Percentiles rank a stretch among this genome's conserved stretches.
These are phyloP conservation scores for Sporothrix dimorphospora DNA, from an alignment of 2,329 filamentous ascomycete species.

Conservation along the genomic window DNA sequence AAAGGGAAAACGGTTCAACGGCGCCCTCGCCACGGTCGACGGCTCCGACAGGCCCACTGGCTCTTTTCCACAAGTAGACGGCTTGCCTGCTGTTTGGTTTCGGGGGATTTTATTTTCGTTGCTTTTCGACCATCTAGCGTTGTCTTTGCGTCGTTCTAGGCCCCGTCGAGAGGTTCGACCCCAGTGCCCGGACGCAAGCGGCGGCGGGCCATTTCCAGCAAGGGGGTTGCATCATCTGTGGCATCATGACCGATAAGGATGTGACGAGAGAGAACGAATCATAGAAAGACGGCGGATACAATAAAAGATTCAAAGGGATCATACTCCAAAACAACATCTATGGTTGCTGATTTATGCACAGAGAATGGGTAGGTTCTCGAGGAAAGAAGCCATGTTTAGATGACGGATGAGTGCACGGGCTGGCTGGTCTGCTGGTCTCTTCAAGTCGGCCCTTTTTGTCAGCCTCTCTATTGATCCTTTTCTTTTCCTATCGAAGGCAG, in stretches of 20 bases:
- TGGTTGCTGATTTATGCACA: neutral
- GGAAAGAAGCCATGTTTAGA: too few relatives aligned
- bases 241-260: conserved; percentile 13
- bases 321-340: too few relatives aligned
- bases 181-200: neutral
- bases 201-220: neutral
- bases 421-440: neutral
- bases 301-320: too few relatives aligned
- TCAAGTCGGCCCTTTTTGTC: conserved; percentile 14
- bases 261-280: neutral
- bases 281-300: neutral
- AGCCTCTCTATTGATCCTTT: neutral
- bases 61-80: neutral
- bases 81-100: neutral
- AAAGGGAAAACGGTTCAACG: neutral
- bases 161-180: neutral
- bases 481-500: neutral
- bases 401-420: too few relatives aligned
- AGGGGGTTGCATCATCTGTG: conserved; percentile 4
- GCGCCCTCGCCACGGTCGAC: too few relatives aligned
- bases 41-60: neutral
- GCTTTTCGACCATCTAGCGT: neutral
- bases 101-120: neutral
- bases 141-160: neutral
- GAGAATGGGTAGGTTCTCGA: neutral